Conservation (phyloP, 1,139 yeast species). For the Pichia sp. region DNA sequence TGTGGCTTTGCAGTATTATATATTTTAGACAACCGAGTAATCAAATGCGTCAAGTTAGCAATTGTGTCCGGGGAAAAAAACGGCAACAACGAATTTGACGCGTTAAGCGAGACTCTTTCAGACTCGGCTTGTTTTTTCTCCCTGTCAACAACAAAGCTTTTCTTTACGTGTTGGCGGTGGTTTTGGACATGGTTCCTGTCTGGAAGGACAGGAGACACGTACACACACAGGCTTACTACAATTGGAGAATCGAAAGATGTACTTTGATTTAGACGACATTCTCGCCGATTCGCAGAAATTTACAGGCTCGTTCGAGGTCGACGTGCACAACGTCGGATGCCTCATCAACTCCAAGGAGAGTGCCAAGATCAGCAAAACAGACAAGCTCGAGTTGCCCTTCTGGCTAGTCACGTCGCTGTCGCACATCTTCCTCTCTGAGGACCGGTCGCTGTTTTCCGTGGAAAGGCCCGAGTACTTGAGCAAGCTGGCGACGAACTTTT, state of each 20-base stretch:
- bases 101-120: too few relatives aligned
- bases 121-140: too few relatives aligned
- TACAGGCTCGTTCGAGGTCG: constrained; percentile 21
- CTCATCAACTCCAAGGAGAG: constrained; percentile 79
- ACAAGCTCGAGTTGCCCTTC: constrained; percentile 75
- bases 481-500: constrained; percentile 17
- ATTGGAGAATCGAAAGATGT: background rate
- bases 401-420: constrained; percentile 89
- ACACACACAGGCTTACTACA: too few relatives aligned
- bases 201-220: too few relatives aligned
- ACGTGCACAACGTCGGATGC: constrained; percentile 83
- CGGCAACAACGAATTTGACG: too few relatives aligned
- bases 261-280: constrained; percentile 73
- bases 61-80: too few relatives aligned
- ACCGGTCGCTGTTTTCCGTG: constrained; percentile 13
- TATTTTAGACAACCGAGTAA: too few relatives aligned
- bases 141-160: too few relatives aligned
- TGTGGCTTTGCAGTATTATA: too few relatives aligned
- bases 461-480: constrained; percentile 20
- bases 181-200: too few relatives aligned
- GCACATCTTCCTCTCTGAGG: constrained; percentile 36
- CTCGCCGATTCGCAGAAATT: constrained; percentile 54
- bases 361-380: constrained; percentile 47
- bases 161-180: too few relatives aligned
- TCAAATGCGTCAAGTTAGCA: too few relatives aligned